Percentiles rank a stretch among this genome's conserved stretches.
phyloP scores from a whole-genome alignment of 163 green algal genomes.

The Scenedesmus sp. region DNA sequence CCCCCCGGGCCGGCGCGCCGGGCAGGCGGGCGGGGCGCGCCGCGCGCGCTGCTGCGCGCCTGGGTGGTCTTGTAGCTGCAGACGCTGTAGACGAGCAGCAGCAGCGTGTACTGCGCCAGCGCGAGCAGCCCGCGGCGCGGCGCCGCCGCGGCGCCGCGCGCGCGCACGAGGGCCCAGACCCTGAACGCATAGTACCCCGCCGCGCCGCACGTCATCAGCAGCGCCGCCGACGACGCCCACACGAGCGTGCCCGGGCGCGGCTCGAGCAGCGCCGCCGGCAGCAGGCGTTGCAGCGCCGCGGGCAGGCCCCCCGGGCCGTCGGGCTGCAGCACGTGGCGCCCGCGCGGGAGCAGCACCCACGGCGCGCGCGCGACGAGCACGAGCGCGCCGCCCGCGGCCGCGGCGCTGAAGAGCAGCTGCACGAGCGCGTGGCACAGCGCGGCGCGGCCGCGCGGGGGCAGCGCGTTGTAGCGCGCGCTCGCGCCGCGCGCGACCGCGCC shows the following conservation, averaged over 20 bases:
- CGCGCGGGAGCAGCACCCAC: constrained; percentile 39
- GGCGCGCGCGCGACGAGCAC: constrained; percentile 37
- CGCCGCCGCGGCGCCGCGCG: constrained; percentile 15
- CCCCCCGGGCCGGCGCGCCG: background rate
- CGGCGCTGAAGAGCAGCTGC: constrained; percentile 64
- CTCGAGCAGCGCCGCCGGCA: too few relatives aligned
- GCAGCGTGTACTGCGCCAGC: constrained; percentile 61
- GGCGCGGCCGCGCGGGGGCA: constrained; percentile 44
- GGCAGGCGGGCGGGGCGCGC: background rate
- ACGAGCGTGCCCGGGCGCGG: too few relatives aligned
- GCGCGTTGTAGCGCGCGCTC: constrained; percentile 22
- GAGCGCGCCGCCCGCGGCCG: constrained; percentile 32
- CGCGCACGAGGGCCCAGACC: constrained; percentile 62
- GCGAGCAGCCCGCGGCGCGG: constrained; percentile 26
- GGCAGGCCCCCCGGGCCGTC: too few relatives aligned
- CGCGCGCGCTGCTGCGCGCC: constrained; percentile 11
- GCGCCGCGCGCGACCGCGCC: constrained; percentile 15
- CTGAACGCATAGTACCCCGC: constrained; percentile 63
- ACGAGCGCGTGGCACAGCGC: constrained; percentile 63
- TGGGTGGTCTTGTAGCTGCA: constrained; percentile 48
- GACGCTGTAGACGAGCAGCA: constrained; percentile 61
- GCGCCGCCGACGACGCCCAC: background rate
- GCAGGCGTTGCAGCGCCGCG: too few relatives aligned
- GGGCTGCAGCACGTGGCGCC: background rate
- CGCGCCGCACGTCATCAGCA: constrained; percentile 22